Evolutionary conservation across 2,329 filamentous ascomycete species (phyloP), one percentile per base, ranked within the genome.

Genomic region (Colletotrichum sp.): DNA sequence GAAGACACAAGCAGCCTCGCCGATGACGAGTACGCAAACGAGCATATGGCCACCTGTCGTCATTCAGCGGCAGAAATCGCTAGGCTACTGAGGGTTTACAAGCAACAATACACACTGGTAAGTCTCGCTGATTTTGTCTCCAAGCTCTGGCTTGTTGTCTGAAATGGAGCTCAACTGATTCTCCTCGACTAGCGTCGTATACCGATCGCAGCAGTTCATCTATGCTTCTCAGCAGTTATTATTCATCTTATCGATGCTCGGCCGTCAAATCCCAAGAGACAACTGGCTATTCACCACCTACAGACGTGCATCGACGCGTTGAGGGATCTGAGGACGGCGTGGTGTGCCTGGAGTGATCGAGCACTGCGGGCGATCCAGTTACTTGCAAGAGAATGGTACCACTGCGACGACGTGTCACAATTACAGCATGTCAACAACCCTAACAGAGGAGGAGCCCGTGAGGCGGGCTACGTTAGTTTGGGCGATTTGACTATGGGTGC

Each of bases 41-140:
- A 67, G 7, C 77, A 78, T 9, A 76, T 80, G 74, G 74, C 73
- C 21, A 67, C 34, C 5, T 81, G 79, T n/a, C 69, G 78, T 2
- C 69, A 80, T 30, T 80, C 80, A 5, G 80, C 80, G 0, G 38
- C 69, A 5, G 73, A 80, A 21, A 78, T 81, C 1, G 58, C 78
- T 1, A 78, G 72, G 13, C 21, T 81, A 2, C 30, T 81, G 3
- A 75, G 74, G 4, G 43, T 74, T 8, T 80, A 79, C 32, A 80
- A 79, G 38, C 74, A 76, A 1, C 77, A 81, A 5, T 80, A 80
- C 21, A 78, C 75, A 3, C 69, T 81, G 21, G 80, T n/a, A n/a
- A n/a, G n/a, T n/a, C n/a, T n/a, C n/a, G n/a, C n/a, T n/a, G n/a
- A n/a, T n/a, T n/a, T n/a, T n/a, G n/a, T n/a, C n/a, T n/a, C n/a